phyloP scores from a whole-genome alignment of 768 basidiomycete species.

The Cantharellus cinnabarinus region DNA sequence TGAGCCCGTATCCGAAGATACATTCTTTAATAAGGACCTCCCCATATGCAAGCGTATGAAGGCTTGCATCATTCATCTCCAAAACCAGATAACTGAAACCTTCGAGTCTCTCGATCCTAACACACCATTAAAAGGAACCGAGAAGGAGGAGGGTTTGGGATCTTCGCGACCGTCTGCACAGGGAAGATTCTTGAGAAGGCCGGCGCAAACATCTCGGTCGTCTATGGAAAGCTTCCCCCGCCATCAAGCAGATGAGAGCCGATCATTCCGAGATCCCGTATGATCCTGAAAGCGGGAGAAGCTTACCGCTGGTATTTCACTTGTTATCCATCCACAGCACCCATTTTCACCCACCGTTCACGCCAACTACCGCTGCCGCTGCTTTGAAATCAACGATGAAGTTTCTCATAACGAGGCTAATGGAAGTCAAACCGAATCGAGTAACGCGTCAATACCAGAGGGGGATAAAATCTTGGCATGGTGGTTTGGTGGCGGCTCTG shows the following conservation, averaged over 20 bases:
- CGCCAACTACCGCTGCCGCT: slow-evolving; percentile 74
- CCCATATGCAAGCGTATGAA: slow-evolving; percentile 64
- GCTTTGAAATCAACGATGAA: slow-evolving; percentile 61
- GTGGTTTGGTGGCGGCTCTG: slow-evolving; percentile 98
- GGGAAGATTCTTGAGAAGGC: slow-evolving; percentile 75
- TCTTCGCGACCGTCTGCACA: slow-evolving; percentile 7
- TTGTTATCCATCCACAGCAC: slow-evolving; percentile 87
- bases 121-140: slow-evolving; percentile 57
- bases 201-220: slow-evolving; percentile 85
- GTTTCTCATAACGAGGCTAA: slow-evolving; percentile 9
- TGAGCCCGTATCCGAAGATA: too few relatives aligned
- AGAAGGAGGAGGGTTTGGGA: slow-evolving; percentile 17
- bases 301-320: slow-evolving; percentile 73
- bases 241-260: slow-evolving; percentile 86
- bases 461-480: slow-evolving; percentile 44
- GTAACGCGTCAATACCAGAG: slow-evolving; percentile 9
- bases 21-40: too few relatives aligned
- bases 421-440: neutral
- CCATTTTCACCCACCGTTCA: slow-evolving; percentile 89
- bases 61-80: slow-evolving; percentile 52
- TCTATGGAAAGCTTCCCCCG: slow-evolving; percentile 75
- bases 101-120: slow-evolving; percentile 64
- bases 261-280: slow-evolving; percentile 66
- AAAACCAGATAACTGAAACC: slow-evolving; percentile 53
- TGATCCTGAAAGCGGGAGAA: slow-evolving; percentile 29